Evolutionary conservation across 164 flowering plant species (phyloP).

Genomic region (Houttuynia cordata): DNA sequence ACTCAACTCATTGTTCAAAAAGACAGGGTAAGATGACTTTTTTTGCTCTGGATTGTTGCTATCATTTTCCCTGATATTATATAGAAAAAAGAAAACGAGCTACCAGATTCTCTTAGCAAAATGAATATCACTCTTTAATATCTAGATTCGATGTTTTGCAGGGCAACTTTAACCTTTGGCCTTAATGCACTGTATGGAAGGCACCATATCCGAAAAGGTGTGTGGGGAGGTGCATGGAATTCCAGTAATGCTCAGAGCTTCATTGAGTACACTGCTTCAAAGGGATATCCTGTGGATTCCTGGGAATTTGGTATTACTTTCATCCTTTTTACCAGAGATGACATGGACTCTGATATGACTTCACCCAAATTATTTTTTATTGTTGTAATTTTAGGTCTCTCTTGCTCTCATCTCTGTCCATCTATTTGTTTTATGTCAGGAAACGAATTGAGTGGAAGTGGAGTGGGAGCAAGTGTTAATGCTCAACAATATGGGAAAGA

Average conservation of each 20-base stretch:
- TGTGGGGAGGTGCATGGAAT: slow-evolving; percentile 79
- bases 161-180: slow-evolving; percentile 74
- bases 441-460: slow-evolving; percentile 84
- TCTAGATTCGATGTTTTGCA: slow-evolving; percentile 15
- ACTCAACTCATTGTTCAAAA: slow-evolving; percentile 49
- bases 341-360: neutral
- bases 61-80: neutral
- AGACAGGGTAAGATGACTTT: slow-evolving; percentile 46
- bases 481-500: slow-evolving; percentile 74
- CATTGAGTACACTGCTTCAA: slow-evolving; percentile 61
- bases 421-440: slow-evolving; percentile 26
- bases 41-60: neutral
- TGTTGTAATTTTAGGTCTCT: slow-evolving; percentile 1
- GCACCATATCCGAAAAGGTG: slow-evolving; percentile 19
- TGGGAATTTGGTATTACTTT: slow-evolving; percentile 77
- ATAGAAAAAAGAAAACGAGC: neutral
- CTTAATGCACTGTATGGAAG: slow-evolving; percentile 87
- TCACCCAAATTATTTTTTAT: neutral
- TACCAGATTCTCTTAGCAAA: neutral
- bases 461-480: slow-evolving; percentile 61
- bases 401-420: neutral
- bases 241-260: slow-evolving; percentile 50
- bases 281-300: slow-evolving; percentile 68
- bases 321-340: neutral
- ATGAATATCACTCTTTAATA: neutral